These are phyloP conservation scores for Boechera retrofracta DNA, from an alignment of 345 rosid species.

Conservation along the genomic window DNA sequence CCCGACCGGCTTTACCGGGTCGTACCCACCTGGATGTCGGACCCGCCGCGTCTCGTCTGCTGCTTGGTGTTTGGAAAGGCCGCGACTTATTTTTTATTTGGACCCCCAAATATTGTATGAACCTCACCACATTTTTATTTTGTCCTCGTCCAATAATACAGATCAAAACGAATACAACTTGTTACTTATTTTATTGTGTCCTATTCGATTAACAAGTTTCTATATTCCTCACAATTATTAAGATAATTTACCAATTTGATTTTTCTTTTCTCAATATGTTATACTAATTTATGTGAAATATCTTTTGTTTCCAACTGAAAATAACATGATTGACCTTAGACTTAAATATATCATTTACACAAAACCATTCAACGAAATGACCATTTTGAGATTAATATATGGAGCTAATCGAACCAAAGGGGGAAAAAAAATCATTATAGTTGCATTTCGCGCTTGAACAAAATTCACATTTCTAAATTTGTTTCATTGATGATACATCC, in stretches of 20 bases:
- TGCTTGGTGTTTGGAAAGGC: slow-evolving; percentile 33
- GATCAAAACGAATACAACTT: slow-evolving; percentile 35
- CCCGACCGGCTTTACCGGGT: slow-evolving; percentile 27
- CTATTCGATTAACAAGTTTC: not conserved
- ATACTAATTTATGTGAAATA: slow-evolving; percentile 4
- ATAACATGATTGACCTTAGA: slow-evolving; percentile 5
- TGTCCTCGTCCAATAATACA: slow-evolving; percentile 33
- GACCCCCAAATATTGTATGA: slow-evolving; percentile 23
- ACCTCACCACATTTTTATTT: slow-evolving; percentile 27
- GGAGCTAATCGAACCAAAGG: not conserved
- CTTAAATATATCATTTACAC: not conserved
- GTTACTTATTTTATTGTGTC: slow-evolving; percentile 18
- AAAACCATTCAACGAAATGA: not conserved
- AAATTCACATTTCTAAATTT: not conserved
- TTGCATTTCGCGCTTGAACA: not conserved
- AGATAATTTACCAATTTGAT: slow-evolving; percentile 16
- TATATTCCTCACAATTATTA: slow-evolving; percentile 4
- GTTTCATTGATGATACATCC: not conserved
- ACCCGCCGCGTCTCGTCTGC: slow-evolving; percentile 39
- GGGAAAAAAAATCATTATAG: no score
- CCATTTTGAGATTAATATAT: not conserved
- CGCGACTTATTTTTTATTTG: not conserved
- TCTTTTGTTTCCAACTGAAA: slow-evolving; percentile 22
- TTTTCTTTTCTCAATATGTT: not conserved
- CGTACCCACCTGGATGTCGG: slow-evolving; percentile 13